Evolutionary conservation across 176 grass and related monocot species (phyloP).

Genomic region (Alloteropsis semialata): DNA sequence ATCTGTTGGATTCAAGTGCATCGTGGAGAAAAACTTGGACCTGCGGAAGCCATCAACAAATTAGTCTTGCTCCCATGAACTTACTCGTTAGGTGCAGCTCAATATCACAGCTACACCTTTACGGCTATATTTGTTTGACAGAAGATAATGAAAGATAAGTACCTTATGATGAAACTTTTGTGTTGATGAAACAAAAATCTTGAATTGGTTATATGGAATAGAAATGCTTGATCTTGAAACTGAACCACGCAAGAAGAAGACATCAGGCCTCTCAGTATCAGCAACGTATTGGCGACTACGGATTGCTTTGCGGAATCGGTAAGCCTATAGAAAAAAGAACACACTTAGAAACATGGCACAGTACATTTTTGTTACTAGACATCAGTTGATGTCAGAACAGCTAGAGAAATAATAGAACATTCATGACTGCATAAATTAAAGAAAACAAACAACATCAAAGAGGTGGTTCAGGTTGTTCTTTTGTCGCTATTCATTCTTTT

Average conservation of each 20-base stretch:
- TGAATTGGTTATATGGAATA: conserved; percentile 57
- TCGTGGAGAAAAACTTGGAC: conserved; percentile 39
- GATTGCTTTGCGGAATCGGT: conserved; percentile 50
- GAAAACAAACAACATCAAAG: not conserved
- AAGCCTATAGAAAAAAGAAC: conserved; percentile 38
- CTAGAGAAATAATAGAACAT: not conserved
- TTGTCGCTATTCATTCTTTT: conserved; percentile 17
- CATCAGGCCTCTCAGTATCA: conserved; percentile 46
- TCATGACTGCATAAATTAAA: conserved; percentile 2
- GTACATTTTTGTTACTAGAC: conserved; percentile 2
- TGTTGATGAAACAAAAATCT: conserved; percentile 44
- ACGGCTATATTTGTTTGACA: not conserved
- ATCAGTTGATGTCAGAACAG: not conserved
- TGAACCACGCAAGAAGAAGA: conserved; percentile 83
- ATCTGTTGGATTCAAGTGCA: conserved; percentile 48
- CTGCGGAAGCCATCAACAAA: conserved; percentile 27
- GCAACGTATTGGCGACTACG: conserved; percentile 25
- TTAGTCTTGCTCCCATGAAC: not conserved
- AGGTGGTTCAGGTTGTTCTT: conserved; percentile 1
- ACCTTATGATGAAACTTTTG: conserved; percentile 68
- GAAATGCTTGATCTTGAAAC: conserved; percentile 56
- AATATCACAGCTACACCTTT: conserved; percentile 4
- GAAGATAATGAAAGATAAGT: not conserved
- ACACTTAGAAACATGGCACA: conserved; percentile 6
- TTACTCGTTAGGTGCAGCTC: too few relatives aligned